phyloP scores from a whole-genome alignment of 2,329 filamentous ascomycete genomes.

The Aureobasidium subglaciale region DNA sequence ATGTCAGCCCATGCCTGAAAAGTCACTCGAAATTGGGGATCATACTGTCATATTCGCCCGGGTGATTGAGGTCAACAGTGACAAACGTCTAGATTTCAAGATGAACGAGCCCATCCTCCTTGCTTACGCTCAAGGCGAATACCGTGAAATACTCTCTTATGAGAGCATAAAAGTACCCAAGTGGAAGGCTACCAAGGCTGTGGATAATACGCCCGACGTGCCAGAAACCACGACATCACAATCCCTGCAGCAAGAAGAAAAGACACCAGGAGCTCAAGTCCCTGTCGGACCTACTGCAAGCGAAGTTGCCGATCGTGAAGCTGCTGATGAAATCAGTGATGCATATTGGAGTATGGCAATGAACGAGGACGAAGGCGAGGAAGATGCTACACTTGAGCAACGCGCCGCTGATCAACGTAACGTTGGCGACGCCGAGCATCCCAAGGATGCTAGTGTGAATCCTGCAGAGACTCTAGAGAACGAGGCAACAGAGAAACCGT shows the following conservation, averaged over 20 bases:
- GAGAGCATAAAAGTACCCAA: too few species aligned
- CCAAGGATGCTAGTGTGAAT: not conserved
- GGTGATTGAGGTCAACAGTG: constrained; percentile 24
- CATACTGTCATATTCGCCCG: constrained; percentile 43
- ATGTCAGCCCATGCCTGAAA: constrained; percentile 31
- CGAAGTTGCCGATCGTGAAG: not conserved
- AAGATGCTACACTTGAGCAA: not conserved
- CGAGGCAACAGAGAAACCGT: too few species aligned
- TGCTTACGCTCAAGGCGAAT: not conserved
- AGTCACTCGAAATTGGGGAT: constrained; percentile 37
- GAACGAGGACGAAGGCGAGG: not conserved
- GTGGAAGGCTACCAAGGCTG: too few species aligned
- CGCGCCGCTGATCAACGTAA: constrained; percentile 3
- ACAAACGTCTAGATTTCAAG: too few species aligned
- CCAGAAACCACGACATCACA: not conserved
- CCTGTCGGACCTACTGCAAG: not conserved
- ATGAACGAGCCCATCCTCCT: not conserved
- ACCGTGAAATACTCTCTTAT: too few species aligned
- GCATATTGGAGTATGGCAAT: not conserved
- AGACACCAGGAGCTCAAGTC: not conserved
- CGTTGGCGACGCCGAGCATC: not conserved
- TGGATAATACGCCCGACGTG: too few species aligned
- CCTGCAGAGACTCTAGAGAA: too few species aligned
- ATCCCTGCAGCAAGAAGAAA: not conserved
- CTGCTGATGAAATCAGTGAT: not conserved